Percentiles rank a stretch among this genome's conserved stretches.
Conservation (phyloP, 148 eudicot species). For the Camellia japonica region DNA sequence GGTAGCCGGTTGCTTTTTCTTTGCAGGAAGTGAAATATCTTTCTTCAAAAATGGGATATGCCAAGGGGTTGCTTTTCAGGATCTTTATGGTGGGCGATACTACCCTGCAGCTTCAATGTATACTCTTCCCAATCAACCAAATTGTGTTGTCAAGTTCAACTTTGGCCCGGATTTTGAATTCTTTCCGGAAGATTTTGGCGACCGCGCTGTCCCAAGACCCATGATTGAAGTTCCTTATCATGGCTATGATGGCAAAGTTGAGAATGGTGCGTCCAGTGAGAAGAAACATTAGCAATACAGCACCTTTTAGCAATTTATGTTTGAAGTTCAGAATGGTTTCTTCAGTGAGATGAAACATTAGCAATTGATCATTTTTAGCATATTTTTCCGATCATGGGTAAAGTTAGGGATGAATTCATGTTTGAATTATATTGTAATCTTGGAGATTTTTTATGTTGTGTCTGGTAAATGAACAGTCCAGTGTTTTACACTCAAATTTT, state of each 20-base stretch:
- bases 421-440: slow-evolving; percentile 18
- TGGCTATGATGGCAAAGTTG: slow-evolving; percentile 60
- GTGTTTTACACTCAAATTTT: slow-evolving; percentile 19
- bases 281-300: slow-evolving; percentile 38
- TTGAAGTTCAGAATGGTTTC: no score
- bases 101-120: slow-evolving; percentile 98
- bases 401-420: slow-evolving; percentile 9
- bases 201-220: slow-evolving; percentile 81
- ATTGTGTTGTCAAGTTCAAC: slow-evolving; percentile 86
- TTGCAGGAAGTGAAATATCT: slow-evolving; percentile 93
- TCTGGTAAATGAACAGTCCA: slow-evolving; percentile 13
- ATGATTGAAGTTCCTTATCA: slow-evolving; percentile 96
- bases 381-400: neutral
- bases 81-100: slow-evolving; percentile 86
- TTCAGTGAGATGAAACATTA: no score
- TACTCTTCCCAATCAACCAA: slow-evolving; percentile 92
- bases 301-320: neutral
- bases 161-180: slow-evolving; percentile 92
- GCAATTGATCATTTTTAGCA: no score
- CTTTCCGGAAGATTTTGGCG: slow-evolving; percentile 72
- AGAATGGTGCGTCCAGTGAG: slow-evolving; percentile 78
- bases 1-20: slow-evolving; percentile 2
- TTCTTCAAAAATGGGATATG: slow-evolving; percentile 85
- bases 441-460: neutral
- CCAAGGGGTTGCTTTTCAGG: slow-evolving; percentile 86